Base-by-base conservation (phyloP, 441 rosid genomes). In the Erodium chrysanthum region DNA sequence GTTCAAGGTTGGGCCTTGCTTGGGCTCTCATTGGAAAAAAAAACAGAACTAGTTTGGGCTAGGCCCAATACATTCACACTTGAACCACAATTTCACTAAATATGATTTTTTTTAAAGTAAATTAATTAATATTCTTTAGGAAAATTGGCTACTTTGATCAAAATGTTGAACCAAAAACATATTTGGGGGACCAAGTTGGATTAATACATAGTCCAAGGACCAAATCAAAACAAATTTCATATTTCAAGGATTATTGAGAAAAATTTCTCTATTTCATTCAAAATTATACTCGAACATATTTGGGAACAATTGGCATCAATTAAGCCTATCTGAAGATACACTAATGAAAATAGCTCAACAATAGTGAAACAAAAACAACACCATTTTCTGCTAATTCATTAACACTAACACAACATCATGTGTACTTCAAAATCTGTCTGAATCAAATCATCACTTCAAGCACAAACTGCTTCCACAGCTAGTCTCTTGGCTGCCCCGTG, bases 381-480 rank as follows among this genome's bases (percentile, higher is more conserved):
- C 9, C 44, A 37, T 37, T 40, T 40, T 7, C 33, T 29, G 33
- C 33, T 29, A 29, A 29, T 29, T 29, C 29, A 27, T 27, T 3
- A 27, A 27, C 29, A 27, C 29, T 59, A 11, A 59, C 44, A 37
- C 7, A 9, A 37, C 10, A 50, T 50, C 5, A 59, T 21, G 31
- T 59, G n/a, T 59, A 22, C 25, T 22, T 22, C 12, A 18, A 22
- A 22, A 21, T 22, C 64, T 59, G 7, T 59, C 64, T 59, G 21
- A 17, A 52, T 29, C 54, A 60, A 68, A 23, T 44, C 15, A 42
- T 12, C 20, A 31, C 9, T 61, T 80, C 77, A 85, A 74, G 73
- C 68, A 80, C 92, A 87, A 0, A 20, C 71, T 68, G 80, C 90
- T 77, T 87, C 88, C 7, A 85, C 73, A 0, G 86, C 82, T 15